phyloP scores from a whole-genome alignment of 2,329 filamentous ascomycete species.

The Paraphoma chrysanthemicola region DNA sequence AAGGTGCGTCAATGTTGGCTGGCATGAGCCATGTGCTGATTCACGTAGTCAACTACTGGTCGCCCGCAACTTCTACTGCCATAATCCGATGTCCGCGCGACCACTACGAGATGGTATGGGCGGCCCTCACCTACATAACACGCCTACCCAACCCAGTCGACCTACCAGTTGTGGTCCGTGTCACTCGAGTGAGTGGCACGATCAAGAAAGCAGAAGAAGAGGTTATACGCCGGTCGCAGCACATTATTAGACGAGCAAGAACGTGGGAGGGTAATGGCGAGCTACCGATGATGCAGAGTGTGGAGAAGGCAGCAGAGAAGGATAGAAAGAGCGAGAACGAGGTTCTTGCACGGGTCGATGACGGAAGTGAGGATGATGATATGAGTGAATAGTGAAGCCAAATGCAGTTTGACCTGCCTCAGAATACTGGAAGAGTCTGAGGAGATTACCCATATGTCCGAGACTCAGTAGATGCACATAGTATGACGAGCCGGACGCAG shows the following conservation, averaged over 20 bases:
- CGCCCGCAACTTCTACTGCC: slow-evolving; percentile 88
- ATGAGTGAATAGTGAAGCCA: slow-evolving; percentile 22
- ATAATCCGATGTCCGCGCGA: slow-evolving; percentile 85
- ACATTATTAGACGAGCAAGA: slow-evolving; percentile 72
- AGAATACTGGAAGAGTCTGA: too few relatives aligned
- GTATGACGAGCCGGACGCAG: too few relatives aligned
- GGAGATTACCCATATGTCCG: too few relatives aligned
- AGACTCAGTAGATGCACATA: too few relatives aligned
- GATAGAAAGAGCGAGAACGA: slow-evolving; percentile 23
- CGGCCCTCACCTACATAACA: slow-evolving; percentile 82
- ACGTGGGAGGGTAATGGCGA: slow-evolving; percentile 44
- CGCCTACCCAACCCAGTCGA: slow-evolving; percentile 67
- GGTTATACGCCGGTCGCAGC: slow-evolving; percentile 78
- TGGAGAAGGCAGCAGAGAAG: slow-evolving; percentile 30
- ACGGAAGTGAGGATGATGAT: slow-evolving; percentile 22
- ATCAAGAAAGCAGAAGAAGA: slow-evolving; percentile 93
- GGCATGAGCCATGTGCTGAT: background rate
- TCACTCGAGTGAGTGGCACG: slow-evolving; percentile 88
- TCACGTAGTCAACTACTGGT: slow-evolving; percentile 84
- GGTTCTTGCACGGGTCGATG: slow-evolving; percentile 23
- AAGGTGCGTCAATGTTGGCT: slow-evolving; percentile 58
- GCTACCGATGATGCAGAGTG: slow-evolving; percentile 23
- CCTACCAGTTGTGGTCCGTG: slow-evolving; percentile 77
- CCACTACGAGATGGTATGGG: slow-evolving; percentile 89
- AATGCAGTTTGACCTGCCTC: too few relatives aligned